Conservation (phyloP, 2,329 filamentous ascomycete species). For the Fusarium goolgardi region DNA sequence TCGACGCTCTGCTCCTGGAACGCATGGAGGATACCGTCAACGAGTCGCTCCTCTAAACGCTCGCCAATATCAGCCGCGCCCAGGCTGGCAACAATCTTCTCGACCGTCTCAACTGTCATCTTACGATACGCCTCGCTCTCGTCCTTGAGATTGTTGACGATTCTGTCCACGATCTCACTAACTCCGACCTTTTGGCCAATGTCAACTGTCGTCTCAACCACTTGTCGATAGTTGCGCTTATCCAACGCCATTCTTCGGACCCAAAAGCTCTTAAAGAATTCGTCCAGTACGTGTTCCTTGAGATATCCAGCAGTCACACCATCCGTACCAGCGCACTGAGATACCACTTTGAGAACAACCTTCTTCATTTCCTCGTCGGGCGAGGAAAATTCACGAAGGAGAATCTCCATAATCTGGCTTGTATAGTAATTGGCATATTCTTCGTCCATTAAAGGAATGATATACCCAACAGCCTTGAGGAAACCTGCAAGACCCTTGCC, state of each 20-base stretch:
- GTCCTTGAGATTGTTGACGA: conserved; percentile 96
- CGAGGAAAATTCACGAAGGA: conserved; percentile 94
- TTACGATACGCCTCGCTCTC: conserved; percentile 98
- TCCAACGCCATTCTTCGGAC: conserved; percentile 96
- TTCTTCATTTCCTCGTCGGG: conserved; percentile 99
- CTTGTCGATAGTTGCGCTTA: conserved; percentile 96
- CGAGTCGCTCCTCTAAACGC: conserved; percentile 89
- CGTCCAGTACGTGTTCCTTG: conserved; percentile 92
- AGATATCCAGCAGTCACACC: conserved; percentile 95
- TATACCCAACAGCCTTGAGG: conserved; percentile 96
- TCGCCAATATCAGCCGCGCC: conserved; percentile 95
- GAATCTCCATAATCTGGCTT: conserved; percentile 97
- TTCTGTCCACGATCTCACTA: conserved; percentile 90
- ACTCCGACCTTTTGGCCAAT: conserved; percentile 98
- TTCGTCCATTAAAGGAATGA: conserved; percentile 99
- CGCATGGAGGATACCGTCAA: conserved; percentile 93
- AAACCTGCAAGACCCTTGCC: conserved; percentile 96
- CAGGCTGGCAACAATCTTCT: conserved; percentile 93
- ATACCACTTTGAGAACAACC: conserved; percentile 96
- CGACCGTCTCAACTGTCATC: conserved; percentile 98
- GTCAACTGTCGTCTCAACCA: conserved; percentile 97
- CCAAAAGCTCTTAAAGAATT: conserved; percentile 99
- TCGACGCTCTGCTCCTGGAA: conserved; percentile 99
- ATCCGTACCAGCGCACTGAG: conserved; percentile 92
- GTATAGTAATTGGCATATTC: conserved; percentile 99